Conservation (phyloP, 768 basidiomycete genomes). For the Psilocybe sp. region DNA sequence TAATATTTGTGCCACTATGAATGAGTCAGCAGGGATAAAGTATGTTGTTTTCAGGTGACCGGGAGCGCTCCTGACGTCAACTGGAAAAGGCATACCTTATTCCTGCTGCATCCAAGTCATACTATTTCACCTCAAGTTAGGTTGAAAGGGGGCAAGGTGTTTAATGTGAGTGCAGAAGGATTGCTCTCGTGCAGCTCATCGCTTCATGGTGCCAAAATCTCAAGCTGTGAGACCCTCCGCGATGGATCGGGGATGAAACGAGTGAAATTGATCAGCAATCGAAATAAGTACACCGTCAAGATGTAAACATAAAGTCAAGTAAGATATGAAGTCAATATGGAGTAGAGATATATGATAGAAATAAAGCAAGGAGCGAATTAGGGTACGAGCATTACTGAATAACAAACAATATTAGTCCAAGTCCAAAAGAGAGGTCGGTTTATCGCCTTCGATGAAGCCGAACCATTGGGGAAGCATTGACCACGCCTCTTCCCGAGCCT, state of each 20-base stretch:
- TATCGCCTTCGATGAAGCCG: constrained; percentile 34
- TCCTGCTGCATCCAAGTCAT: constrained; percentile 19
- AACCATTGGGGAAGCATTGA: constrained; percentile 61
- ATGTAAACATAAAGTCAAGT: neutral
- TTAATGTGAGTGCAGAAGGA: no score
- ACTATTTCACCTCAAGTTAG: neutral
- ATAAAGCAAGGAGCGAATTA: neutral
- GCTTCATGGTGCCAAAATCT: no score
- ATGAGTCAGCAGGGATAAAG: constrained; percentile 20
- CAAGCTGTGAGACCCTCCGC: no score
- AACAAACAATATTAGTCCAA: constrained; percentile 11
- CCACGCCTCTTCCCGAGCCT: constrained; percentile 64
- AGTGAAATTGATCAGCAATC: neutral
- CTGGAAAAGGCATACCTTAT: constrained; percentile 14
- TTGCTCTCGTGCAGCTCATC: no score
- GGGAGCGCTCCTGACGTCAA: constrained; percentile 2
- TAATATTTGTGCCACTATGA: neutral
- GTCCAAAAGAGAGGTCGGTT: constrained; percentile 14
- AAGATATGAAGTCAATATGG: neutral
- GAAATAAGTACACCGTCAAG: neutral
- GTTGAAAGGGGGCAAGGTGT: no score
- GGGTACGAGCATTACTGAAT: neutral
- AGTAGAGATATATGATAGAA: neutral
- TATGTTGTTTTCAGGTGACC: constrained; percentile 10
- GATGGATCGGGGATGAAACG: neutral